Base-by-base conservation (phyloP, 148 eudicot genomes). In the Selenicereus undatus region DNA sequence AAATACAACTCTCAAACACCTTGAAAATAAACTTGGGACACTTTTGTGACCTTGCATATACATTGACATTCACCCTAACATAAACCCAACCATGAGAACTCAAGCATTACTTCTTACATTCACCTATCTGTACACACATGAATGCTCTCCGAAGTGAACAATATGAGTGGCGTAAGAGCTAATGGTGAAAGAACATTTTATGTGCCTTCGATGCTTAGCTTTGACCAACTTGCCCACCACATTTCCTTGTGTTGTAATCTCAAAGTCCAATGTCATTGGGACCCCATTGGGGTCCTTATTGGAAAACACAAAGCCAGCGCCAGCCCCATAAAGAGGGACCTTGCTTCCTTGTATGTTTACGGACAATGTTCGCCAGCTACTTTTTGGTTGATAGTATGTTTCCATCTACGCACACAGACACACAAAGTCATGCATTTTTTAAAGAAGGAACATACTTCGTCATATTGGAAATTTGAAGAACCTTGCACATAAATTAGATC, bases 301-400 rank as follows among this genome's bases (percentile, higher is more conserved):
- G 17, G 86, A 66, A 17, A 24, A 70, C 51, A 80, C 85, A 71
- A 94, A 87, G 45, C 76, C 83, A 11, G 54, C 32, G 32, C 97
- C 97, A 14, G 95, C 97, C 3, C 97, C 98, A 51, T 94, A 92
- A 39, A 94, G 84, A 32, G 98, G 95, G 7, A 89, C 83, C 22
- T 71, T 79, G 1, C 80, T 48, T 52, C 95, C 97, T 78, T 83
- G 71, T n/a, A 94, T 65, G 48, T 76, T 74, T 75, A 88, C 85
- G 8, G 42, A 16, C 74, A 86, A 60, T 8, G 71, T 83, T 68
- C 82, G 54, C 83, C 81, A 50, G 82, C 93, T 93, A 76, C 81
- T 91, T 82, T 82, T 93, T 3, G 91, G 92, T 65, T 91, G 97
- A 75, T 91, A 91, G 78, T 87, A 88, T 74, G 64, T 78, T 79